A percentile compares a stretch with the other conserved stretches of the same genome.
phyloP scores from a whole-genome alignment of 2,329 filamentous ascomycete species.

The Triangularia verruculosa region DNA sequence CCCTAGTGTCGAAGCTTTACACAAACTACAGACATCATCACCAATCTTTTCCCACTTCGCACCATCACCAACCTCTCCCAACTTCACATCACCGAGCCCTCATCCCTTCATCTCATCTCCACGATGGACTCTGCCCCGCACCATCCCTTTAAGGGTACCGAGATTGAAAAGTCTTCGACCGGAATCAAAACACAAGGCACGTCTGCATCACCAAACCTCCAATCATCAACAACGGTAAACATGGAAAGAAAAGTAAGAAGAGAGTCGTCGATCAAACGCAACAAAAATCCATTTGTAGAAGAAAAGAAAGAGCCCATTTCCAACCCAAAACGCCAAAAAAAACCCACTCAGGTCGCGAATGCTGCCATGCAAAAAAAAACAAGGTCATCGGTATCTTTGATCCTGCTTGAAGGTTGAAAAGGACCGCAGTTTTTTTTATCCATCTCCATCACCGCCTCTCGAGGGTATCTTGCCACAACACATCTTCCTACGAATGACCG shows the following conservation, averaged over 20 bases:
- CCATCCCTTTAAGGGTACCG: no score
- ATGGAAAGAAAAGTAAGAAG: not conserved
- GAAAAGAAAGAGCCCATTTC: not conserved
- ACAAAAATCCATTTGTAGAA: not conserved
- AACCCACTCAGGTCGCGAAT: no score
- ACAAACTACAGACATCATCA: no score
- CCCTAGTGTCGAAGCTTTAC: no score
- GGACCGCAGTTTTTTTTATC: not conserved
- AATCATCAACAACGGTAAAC: not conserved
- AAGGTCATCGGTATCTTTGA: not conserved
- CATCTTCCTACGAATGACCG: not conserved
- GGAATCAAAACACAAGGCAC: not conserved
- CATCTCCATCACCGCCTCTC: not conserved
- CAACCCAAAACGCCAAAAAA: no score
- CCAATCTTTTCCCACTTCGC: no score
- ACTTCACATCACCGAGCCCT: not conserved
- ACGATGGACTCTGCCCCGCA: no score
- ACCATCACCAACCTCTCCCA: no score
- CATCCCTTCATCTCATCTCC: not conserved
- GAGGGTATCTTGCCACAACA: conserved; percentile 1
- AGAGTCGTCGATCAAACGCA: not conserved
- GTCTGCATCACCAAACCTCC: not conserved
- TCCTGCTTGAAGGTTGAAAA: not conserved
- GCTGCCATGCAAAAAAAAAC: not conserved
- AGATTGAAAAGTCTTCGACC: no score